These are phyloP conservation scores for Acanthamoeba healyi DNA, from an alignment of 208 protist species.

Conservation along the genomic window DNA sequence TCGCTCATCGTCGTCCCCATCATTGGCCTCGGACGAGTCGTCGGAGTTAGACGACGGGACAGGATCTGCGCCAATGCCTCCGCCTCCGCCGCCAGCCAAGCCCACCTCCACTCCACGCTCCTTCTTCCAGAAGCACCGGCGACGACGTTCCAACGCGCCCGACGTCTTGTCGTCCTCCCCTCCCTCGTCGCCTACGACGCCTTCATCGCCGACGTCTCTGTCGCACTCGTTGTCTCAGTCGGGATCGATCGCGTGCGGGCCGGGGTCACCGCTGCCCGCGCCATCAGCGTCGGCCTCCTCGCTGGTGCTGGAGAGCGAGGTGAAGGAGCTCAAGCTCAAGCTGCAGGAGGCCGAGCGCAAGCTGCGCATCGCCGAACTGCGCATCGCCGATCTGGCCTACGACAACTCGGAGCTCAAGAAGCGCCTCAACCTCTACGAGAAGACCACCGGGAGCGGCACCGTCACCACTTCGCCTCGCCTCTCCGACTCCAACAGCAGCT, in stretches of 20 bases:
- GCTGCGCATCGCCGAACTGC: slow-evolving; percentile 6
- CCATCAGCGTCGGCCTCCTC: not conserved
- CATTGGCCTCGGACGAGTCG: not conserved
- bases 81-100: slow-evolving; percentile 12
- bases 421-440: not conserved
- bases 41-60: not conserved
- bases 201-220: not conserved
- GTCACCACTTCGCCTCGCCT: not conserved
- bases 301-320: not conserved
- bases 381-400: not conserved
- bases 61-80: not conserved
- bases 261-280: not conserved
- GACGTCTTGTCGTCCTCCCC: not conserved
- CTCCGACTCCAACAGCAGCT: not conserved
- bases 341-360: slow-evolving; percentile 50
- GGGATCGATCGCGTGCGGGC: no score
- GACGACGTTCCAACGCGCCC: not conserved
- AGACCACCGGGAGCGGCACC: not conserved
- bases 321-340: slow-evolving; percentile 55
- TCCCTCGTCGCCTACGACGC: not conserved
- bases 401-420: slow-evolving; percentile 48
- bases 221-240: no score
- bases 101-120: not conserved
- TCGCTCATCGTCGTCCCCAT: not conserved
- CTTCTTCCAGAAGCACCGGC: slow-evolving; percentile 55